A percentile compares a stretch with the other conserved stretches of the same genome.
Evolutionary conservation across 2,329 filamentous ascomycete genomes (phyloP).

Genomic region (Ophiostoma himal-ulmi): DNA sequence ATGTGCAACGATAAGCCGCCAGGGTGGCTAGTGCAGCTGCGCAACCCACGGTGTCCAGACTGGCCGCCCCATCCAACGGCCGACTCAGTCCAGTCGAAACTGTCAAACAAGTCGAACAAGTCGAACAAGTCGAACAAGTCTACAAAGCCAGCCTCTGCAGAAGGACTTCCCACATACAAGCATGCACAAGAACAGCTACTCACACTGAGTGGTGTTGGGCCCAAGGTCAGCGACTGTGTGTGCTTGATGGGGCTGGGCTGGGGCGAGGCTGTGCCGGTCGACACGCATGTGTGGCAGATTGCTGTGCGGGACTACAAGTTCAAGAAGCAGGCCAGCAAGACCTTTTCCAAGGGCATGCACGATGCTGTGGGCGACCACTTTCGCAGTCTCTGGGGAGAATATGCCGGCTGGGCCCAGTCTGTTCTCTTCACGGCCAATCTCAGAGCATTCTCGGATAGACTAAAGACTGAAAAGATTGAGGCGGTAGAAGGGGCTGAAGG

Average conservation of each 20-base stretch:
- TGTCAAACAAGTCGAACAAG: background rate
- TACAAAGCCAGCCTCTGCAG: background rate
- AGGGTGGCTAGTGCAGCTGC: slow-evolving; percentile 70
- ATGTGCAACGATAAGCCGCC: slow-evolving; percentile 60
- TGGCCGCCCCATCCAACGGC: slow-evolving; percentile 34
- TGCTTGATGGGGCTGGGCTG: slow-evolving; percentile 94
- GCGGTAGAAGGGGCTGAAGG: slow-evolving; percentile 28
- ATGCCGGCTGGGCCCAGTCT: slow-evolving; percentile 96
- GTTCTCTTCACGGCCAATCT: slow-evolving; percentile 94
- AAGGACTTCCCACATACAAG: slow-evolving; percentile 48
- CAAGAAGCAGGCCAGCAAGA: slow-evolving; percentile 57
- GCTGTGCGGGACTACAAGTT: slow-evolving; percentile 94
- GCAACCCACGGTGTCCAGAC: slow-evolving; percentile 67
- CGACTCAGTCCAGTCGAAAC: background rate
- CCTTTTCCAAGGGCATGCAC: slow-evolving; percentile 70
- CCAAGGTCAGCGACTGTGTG: slow-evolving; percentile 95
- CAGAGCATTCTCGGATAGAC: slow-evolving; percentile 69
- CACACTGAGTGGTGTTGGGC: slow-evolving; percentile 78
- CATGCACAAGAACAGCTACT: slow-evolving; percentile 76
- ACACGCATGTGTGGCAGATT: slow-evolving; percentile 99
- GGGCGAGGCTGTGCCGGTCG: slow-evolving; percentile 90
- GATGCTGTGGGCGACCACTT: slow-evolving; percentile 89
- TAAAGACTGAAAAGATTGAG: slow-evolving; percentile 31
- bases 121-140: background rate
- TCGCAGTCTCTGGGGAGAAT: slow-evolving; percentile 78